These are phyloP conservation scores for Perkinsus marinus DNA, from an alignment of 169 alveolate genomes.

Conservation along the genomic window DNA sequence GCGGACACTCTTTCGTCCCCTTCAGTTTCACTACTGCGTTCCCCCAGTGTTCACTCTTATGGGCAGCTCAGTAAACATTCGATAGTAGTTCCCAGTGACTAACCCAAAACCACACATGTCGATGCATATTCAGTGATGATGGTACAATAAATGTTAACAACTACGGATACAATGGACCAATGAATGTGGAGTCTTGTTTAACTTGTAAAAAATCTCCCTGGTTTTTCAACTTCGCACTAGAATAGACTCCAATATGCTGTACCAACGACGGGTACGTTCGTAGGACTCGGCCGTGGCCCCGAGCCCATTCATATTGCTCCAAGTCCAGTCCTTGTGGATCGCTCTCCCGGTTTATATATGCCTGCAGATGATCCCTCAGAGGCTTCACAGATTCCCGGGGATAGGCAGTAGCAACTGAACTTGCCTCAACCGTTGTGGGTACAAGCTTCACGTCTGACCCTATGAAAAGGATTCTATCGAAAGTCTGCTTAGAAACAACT, in stretches of 20 bases:
- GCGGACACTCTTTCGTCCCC: too few relatives aligned
- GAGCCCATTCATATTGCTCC: not conserved
- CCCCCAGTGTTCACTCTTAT: too few relatives aligned
- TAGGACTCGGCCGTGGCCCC: not conserved
- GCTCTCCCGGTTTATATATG: not conserved
- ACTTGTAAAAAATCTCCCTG: not conserved
- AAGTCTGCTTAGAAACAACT: not conserved
- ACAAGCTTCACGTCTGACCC: not conserved
- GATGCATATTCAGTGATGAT: not conserved
- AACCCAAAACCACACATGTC: not conserved
- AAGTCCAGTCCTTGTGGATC: not conserved
- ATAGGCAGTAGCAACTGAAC: not conserved
- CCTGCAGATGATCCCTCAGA: not conserved
- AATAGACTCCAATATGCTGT: not conserved
- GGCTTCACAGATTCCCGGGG: not conserved
- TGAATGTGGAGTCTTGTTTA: not conserved
- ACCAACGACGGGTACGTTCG: not conserved
- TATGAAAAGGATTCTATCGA: not conserved
- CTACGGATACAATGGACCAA: not conserved
- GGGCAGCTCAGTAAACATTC: too few relatives aligned
- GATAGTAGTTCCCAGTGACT: too few relatives aligned
- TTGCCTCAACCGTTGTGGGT: not conserved
- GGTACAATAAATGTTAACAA: not conserved
- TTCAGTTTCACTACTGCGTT: too few relatives aligned
- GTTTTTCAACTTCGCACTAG: not conserved